Evolutionary conservation across 805 yeast species (phyloP).

Genomic region (Candida mattraensis): DNA sequence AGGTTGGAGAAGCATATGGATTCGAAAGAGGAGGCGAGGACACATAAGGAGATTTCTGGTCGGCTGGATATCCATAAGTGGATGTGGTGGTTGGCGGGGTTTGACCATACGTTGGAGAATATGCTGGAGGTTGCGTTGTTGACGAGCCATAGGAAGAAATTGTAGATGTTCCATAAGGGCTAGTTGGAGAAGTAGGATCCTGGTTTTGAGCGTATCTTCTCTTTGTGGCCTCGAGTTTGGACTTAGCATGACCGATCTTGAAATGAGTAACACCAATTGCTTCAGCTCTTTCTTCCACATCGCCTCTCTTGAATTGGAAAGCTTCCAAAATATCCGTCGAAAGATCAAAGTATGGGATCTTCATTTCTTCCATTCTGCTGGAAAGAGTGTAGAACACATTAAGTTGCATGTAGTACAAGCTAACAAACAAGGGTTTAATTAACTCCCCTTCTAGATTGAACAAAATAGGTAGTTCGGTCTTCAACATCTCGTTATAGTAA

Average conservation of each 20-base stretch:
- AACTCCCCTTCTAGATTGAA: conserved; percentile 89
- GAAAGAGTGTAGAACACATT: conserved; percentile 93
- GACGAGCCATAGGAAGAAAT: conserved; percentile 21
- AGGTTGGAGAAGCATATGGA: conserved; percentile 37
- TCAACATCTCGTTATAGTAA: conserved; percentile 92
- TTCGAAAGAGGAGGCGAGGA: conserved; percentile 29
- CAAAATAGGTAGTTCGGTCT: conserved; percentile 82
- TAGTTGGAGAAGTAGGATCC: conserved; percentile 33
- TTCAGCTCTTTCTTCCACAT: conserved; percentile 86
- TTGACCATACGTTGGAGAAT: conserved; percentile 35
- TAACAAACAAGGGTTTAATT: conserved; percentile 89
- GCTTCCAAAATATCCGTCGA: conserved; percentile 80
- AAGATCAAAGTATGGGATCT: conserved; percentile 93
- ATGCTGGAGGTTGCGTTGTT: conserved; percentile 28
- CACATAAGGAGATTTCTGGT: conserved; percentile 27
- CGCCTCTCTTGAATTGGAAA: conserved; percentile 79
- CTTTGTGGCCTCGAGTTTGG: conserved; percentile 79
- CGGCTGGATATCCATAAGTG: conserved; percentile 24
- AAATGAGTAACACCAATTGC: conserved; percentile 88
- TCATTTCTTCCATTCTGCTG: conserved; percentile 90
- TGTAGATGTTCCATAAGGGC: conserved; percentile 17
- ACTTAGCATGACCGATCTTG: conserved; percentile 83
- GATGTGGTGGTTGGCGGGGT: conserved; percentile 28
- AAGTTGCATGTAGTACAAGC: conserved; percentile 96
- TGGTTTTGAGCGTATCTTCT: conserved; percentile 58